Conservation (phyloP, 352 stramenopile genomes). For the Globisporangium rhizosaccharum region DNA sequence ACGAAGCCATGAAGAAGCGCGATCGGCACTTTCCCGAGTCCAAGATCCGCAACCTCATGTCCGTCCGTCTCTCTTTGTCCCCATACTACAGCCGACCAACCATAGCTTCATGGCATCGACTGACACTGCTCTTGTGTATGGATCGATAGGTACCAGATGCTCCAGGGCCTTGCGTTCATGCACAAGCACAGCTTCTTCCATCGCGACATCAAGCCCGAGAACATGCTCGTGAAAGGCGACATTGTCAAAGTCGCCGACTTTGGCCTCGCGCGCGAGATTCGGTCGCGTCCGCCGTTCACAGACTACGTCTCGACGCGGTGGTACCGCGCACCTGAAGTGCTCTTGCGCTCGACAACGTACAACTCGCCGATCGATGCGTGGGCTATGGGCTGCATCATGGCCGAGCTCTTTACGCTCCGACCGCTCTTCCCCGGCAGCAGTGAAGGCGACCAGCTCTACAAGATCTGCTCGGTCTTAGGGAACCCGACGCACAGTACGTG, state of each 20-base stretch:
- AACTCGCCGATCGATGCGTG: conserved; percentile 97
- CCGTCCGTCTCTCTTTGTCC: conserved; percentile 2
- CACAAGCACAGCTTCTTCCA: conserved; percentile 99
- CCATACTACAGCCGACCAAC: no score
- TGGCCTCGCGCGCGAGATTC: conserved; percentile 94
- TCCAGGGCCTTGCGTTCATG: conserved; percentile 97
- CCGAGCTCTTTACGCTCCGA: conserved; percentile 94
- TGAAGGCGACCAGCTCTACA: conserved; percentile 98
- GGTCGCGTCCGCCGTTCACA: conserved; percentile 91
- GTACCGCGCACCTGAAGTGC: conserved; percentile 97
- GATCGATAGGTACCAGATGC: conserved; percentile 86
- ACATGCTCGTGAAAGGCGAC: conserved; percentile 95
- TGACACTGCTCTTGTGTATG: not conserved
- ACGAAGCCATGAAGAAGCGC: conserved; percentile 95
- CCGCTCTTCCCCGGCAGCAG: conserved; percentile 97
- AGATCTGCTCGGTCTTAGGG: conserved; percentile 94
- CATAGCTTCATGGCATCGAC: not conserved
- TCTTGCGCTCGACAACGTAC: conserved; percentile 94
- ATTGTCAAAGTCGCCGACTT: conserved; percentile 98
- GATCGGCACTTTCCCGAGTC: conserved; percentile 88
- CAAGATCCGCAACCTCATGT: conserved; percentile 96
- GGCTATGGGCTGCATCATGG: conserved; percentile 97
- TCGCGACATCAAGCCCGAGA: conserved; percentile 98
- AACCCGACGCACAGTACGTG: conserved; percentile 89
- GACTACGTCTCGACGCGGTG: conserved; percentile 98